These are phyloP conservation scores for Mycena indigotica DNA, from an alignment of 768 basidiomycete genomes.

Conservation along the genomic window DNA sequence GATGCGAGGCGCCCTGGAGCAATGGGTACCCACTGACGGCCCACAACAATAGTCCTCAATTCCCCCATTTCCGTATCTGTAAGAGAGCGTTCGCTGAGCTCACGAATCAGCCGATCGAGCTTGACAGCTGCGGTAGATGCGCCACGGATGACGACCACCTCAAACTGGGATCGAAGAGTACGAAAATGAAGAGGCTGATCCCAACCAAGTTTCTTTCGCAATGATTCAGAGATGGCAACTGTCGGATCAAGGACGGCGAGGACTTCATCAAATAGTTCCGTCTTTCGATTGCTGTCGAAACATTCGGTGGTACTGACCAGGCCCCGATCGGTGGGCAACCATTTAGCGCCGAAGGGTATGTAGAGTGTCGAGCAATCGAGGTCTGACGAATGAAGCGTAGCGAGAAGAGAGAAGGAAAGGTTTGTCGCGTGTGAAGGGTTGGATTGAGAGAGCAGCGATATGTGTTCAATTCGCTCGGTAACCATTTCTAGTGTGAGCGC, in stretches of 20 bases:
- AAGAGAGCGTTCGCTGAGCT: slow-evolving; percentile 15
- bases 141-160: slow-evolving; percentile 10
- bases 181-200: slow-evolving; percentile 34
- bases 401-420: slow-evolving; percentile 27
- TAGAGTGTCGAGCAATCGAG: slow-evolving; percentile 22
- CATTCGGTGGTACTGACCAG: slow-evolving; percentile 34
- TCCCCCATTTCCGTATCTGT: slow-evolving; percentile 12
- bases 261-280: slow-evolving; percentile 43
- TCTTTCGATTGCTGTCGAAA: slow-evolving; percentile 29
- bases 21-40: slow-evolving; percentile 20
- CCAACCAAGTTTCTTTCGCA: slow-evolving; percentile 43
- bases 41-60: slow-evolving; percentile 7
- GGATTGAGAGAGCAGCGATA: slow-evolving; percentile 28
- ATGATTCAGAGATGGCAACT: slow-evolving; percentile 28
- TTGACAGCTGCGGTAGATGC: slow-evolving; percentile 16
- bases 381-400: slow-evolving; percentile 21
- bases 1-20: slow-evolving; percentile 29
- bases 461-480: slow-evolving; percentile 38
- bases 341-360: slow-evolving; percentile 23
- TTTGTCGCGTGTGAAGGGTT: slow-evolving; percentile 6
- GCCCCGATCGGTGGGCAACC: slow-evolving; percentile 44
- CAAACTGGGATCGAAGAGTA: slow-evolving; percentile 38
- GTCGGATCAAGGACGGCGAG: slow-evolving; percentile 33
- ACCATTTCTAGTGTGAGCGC: slow-evolving; percentile 34
- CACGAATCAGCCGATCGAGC: slow-evolving; percentile 19